phyloP scores from a whole-genome alignment of 805 yeast species.

The Lachancea kluyveri region DNA sequence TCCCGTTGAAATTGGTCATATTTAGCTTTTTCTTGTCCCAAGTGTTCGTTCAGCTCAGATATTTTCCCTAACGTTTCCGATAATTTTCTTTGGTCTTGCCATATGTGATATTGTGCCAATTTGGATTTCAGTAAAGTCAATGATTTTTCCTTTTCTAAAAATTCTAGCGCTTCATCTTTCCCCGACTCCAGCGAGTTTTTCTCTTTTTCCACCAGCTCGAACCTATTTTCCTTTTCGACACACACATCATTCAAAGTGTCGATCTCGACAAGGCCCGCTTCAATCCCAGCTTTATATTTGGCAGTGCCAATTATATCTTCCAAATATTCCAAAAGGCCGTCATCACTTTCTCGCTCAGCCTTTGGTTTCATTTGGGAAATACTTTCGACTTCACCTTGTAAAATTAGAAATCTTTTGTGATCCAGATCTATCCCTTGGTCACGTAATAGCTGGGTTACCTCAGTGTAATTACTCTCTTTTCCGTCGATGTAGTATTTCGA shows the following conservation, averaged over 20 bases:
- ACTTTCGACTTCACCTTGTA: constrained; percentile 97
- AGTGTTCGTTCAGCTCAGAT: constrained; percentile 35
- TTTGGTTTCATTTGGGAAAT: constrained; percentile 99
- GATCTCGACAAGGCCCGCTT: constrained; percentile 49
- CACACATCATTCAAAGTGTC: constrained; percentile 78
- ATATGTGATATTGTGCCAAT: constrained; percentile 47
- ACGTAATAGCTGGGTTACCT: constrained; percentile 68
- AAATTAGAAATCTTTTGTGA: constrained; percentile 87
- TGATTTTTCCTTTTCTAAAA: constrained; percentile 57
- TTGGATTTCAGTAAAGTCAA: constrained; percentile 47
- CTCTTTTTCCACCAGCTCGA: constrained; percentile 74
- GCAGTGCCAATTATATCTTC: constrained; percentile 98
- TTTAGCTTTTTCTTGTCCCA: constrained; percentile 39
- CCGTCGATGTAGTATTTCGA: constrained; percentile 76
- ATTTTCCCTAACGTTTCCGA: constrained; percentile 34
- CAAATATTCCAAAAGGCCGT: constrained; percentile 86
- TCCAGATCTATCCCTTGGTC: constrained; percentile 88
- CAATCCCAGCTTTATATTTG: constrained; percentile 71
- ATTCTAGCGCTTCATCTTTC: constrained; percentile 64
- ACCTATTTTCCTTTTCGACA: constrained; percentile 72
- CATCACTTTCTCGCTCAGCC: constrained; percentile 87
- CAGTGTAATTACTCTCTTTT: constrained; percentile 62
- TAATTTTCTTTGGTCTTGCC: constrained; percentile 36
- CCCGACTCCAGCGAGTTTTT: constrained; percentile 54
- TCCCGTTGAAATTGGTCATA: constrained; percentile 36